Evolutionary conservation across 352 stramenopile species (phyloP).

Genomic region (Phytophthora citricola): DNA sequence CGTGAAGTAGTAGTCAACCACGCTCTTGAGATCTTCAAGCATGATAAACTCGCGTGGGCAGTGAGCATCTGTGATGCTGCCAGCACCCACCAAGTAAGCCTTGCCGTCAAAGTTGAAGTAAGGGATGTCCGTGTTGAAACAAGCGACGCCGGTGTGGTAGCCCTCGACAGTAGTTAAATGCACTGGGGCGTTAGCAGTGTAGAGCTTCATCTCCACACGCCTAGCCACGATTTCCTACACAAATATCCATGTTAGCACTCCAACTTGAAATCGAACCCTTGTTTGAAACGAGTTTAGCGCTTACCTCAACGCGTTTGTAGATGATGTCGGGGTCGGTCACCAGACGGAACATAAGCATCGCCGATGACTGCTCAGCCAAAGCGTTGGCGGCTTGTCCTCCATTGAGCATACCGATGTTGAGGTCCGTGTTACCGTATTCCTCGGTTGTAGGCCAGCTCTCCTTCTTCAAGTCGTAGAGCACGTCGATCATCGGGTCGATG

Average conservation of each 20-base stretch:
- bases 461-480: slow-evolving; percentile 85
- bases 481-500: slow-evolving; percentile 86
- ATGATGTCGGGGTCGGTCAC: slow-evolving; percentile 77
- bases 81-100: slow-evolving; percentile 78
- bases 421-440: slow-evolving; percentile 80
- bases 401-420: slow-evolving; percentile 88
- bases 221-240: slow-evolving; percentile 62
- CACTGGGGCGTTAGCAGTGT: slow-evolving; percentile 85
- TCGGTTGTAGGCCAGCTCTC: slow-evolving; percentile 78
- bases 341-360: slow-evolving; percentile 91
- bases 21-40: slow-evolving; percentile 62
- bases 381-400: slow-evolving; percentile 85
- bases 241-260: slow-evolving; percentile 3
- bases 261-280: neutral
- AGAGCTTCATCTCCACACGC: slow-evolving; percentile 77
- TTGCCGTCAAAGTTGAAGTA: slow-evolving; percentile 88
- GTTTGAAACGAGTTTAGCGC: slow-evolving; percentile 4
- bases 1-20: slow-evolving; percentile 78
- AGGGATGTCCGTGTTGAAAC: slow-evolving; percentile 91
- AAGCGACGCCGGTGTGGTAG: slow-evolving; percentile 87
- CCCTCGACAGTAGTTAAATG: slow-evolving; percentile 81
- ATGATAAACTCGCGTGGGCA: slow-evolving; percentile 79
- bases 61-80: slow-evolving; percentile 79
- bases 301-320: slow-evolving; percentile 69
- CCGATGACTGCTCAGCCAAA: slow-evolving; percentile 80